These are phyloP conservation scores for Trichoderma gamsii DNA, from an alignment of 495 filamentous ascomycete species.

Conservation along the genomic window DNA sequence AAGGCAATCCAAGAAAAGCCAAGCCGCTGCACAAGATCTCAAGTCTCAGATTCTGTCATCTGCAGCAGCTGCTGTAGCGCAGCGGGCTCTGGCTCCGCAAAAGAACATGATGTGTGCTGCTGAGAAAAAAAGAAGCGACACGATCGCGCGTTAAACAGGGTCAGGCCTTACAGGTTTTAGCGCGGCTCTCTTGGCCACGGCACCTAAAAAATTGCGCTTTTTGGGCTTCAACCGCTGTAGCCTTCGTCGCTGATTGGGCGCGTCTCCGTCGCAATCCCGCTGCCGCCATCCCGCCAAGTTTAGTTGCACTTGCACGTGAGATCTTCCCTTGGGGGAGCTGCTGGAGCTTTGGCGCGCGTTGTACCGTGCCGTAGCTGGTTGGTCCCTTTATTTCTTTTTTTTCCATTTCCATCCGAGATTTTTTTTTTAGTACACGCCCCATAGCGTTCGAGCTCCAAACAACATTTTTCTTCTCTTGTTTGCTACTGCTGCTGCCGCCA, in stretches of 20 bases:
- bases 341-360: too few species aligned
- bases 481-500: neutral
- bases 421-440: neutral
- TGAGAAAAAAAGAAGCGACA: too few species aligned
- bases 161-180: conserved; percentile 6
- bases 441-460: neutral
- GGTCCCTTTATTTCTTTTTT: neutral
- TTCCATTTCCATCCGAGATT: neutral
- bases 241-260: neutral
- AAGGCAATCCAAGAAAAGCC: too few species aligned
- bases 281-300: conserved; percentile 9
- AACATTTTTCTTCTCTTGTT: neutral
- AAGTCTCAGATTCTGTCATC: neutral
- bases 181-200: conserved; percentile 1
- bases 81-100: neutral
- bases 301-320: conserved; percentile 5
- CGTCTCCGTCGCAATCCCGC: neutral
- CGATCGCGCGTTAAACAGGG: neutral
- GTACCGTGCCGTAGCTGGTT: neutral
- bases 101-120: neutral
- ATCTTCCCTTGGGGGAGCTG: neutral
- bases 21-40: neutral
- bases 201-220: conserved; percentile 13
- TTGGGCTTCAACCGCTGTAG: conserved; percentile 6
- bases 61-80: conserved; percentile 2